Base-by-base conservation (phyloP, 2,329 filamentous ascomycete species). In the Aphanoascus verrucosus region DNA sequence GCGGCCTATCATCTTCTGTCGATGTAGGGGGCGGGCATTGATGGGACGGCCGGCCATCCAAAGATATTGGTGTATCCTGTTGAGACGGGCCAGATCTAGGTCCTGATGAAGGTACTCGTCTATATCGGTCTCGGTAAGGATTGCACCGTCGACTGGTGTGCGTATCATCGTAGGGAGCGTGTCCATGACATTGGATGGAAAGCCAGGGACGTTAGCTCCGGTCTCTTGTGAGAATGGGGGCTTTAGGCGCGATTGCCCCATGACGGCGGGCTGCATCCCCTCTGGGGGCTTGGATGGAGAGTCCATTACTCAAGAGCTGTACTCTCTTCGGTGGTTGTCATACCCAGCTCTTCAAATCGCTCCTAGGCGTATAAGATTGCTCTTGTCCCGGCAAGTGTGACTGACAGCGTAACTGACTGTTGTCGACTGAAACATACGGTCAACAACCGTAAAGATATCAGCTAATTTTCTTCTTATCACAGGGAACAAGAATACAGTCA, bases 41-140 rank as follows among this genome's bases (percentile, higher is more conserved):
- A 54, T 52, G 2, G 60, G 59, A 14, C 54, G 54, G 5, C 65
- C 65, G 32, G 57, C 65, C 23, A 65, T 52, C 62, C 62, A 63
- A 14, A 66, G 57, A n/a, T 57, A 47, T 4, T 55, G n/a, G 34
- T 61, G 55, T 34, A 65, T 59, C 11, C 50, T 52, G 43, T 64
- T 59, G 31, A 65, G 58, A n/a, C 55, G 55, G 35, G 38, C 20
- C n/a, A 57, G 50, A 31, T 53, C 49, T 28, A 57, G 40, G 40
- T 57, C 55, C 12, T 23, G 44, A n/a, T 40, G 42, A 8, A 57
- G 50, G n/a, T 54, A 57, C 11, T 28, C 19, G 41, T 49, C 44
- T 15, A 57, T 46, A 14, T 52, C 52, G 41, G 50, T 49, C 23
- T 56, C 55, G 31, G 53, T 49, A 31, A 56, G 47, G 23, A 54